phyloP scores from a whole-genome alignment of 495 filamentous ascomycete genomes.

The Friedmanniomyces simplex region DNA sequence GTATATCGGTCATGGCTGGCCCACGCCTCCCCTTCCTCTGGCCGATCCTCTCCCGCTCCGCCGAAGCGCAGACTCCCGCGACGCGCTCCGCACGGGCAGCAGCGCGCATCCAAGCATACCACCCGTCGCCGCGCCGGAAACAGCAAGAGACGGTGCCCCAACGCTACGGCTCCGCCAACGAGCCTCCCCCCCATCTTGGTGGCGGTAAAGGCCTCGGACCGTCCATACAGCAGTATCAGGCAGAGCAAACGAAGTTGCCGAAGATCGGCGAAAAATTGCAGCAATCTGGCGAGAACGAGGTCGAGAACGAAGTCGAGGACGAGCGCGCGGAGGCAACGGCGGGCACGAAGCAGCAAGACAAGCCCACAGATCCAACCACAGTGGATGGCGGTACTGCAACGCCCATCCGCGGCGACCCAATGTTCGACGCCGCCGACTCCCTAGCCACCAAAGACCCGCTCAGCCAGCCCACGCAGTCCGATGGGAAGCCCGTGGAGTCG shows the following conservation, averaged over 20 bases:
- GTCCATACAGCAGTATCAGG: slow-evolving; percentile 11
- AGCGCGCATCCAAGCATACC: slow-evolving; percentile 7
- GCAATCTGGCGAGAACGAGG: slow-evolving; percentile 8
- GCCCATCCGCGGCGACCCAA: slow-evolving; percentile 1
- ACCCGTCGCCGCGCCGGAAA: slow-evolving; percentile 22
- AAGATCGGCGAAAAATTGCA: slow-evolving; percentile 17
- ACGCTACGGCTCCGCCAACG: slow-evolving; percentile 56
- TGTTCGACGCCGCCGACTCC: neutral
- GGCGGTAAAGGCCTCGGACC: slow-evolving; percentile 12
- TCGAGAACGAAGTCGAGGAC: too few relatives aligned
- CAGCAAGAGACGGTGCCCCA: slow-evolving; percentile 25
- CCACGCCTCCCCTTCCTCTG: slow-evolving; percentile 33
- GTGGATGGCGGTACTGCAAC: slow-evolving; percentile 1
- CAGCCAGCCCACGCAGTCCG: neutral
- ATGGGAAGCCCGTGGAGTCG: slow-evolving; percentile 49
- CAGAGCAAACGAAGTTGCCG: slow-evolving; percentile 23
- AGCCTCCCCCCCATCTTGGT: slow-evolving; percentile 38
- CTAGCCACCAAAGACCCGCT: neutral
- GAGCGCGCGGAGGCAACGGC: neutral
- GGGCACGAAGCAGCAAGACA: slow-evolving; percentile 14
- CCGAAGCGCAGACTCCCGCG: slow-evolving; percentile 9
- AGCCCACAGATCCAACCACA: slow-evolving; percentile 10
- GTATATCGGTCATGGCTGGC: slow-evolving; percentile 20
- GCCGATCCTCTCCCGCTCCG: slow-evolving; percentile 26
- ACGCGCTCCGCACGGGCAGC: slow-evolving; percentile 7